A percentile compares a stretch with the other conserved stretches of the same genome.
phyloP scores from a whole-genome alignment of 805 yeast species.

The Lipomyces chichibuensis region DNA sequence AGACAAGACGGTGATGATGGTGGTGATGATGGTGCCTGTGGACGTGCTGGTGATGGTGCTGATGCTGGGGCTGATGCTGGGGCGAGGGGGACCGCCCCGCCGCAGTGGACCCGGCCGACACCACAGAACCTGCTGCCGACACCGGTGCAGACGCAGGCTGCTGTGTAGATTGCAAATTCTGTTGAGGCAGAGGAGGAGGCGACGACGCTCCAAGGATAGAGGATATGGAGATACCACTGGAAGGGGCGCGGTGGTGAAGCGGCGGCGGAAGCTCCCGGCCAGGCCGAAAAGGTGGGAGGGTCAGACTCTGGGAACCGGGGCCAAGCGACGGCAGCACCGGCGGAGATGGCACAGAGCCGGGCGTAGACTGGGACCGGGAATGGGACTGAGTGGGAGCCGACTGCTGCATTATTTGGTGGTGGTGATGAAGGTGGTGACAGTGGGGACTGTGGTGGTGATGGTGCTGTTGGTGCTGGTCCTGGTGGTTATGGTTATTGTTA shows the following conservation, averaged over 20 bases:
- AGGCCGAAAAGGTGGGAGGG: constrained; percentile 20
- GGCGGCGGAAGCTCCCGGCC: constrained; percentile 18
- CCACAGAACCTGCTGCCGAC: constrained; percentile 11
- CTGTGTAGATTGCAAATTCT: neutral
- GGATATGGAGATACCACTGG: constrained; percentile 32
- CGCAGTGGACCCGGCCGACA: constrained; percentile 5
- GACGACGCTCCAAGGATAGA: constrained; percentile 30
- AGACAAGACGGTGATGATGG: constrained; percentile 9
- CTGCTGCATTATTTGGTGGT: constrained; percentile 6
- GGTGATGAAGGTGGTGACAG: constrained; percentile 18
- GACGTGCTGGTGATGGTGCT: constrained; percentile 16
- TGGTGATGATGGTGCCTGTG: constrained; percentile 24
- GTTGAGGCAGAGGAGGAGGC: constrained; percentile 14
- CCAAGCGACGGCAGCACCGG: constrained; percentile 26
- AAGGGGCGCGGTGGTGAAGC: constrained; percentile 10
- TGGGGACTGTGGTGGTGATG: constrained; percentile 18
- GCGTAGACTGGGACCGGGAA: constrained; percentile 3
- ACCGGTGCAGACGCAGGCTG: constrained; percentile 8
- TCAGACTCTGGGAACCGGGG: constrained; percentile 12
- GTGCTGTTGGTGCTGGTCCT: constrained; percentile 1
- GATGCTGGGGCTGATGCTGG: constrained; percentile 19
- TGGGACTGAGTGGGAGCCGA: neutral
- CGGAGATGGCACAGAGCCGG: constrained; percentile 5
- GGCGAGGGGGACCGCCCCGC: constrained; percentile 4
- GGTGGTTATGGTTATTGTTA: neutral